Conservation (phyloP, 768 basidiomycete species). For the Tricholoma terreum region DNA sequence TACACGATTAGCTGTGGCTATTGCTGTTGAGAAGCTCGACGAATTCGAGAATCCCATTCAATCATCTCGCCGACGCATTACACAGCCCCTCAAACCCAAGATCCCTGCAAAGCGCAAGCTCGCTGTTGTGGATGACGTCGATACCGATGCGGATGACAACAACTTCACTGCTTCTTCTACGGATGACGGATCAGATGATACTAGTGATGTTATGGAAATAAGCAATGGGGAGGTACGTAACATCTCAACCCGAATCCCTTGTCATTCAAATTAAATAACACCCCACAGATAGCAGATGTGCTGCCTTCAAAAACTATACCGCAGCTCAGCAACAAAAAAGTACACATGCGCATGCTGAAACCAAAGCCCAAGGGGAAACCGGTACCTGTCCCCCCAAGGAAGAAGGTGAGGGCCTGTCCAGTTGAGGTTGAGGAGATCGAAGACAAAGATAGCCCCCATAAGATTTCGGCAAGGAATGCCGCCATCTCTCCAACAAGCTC, state of each 20-base stretch:
- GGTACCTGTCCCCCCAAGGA: not conserved
- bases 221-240: not conserved
- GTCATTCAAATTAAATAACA: not conserved
- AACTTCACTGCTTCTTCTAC: no score
- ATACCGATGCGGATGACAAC: no score
- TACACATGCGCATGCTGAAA: not conserved
- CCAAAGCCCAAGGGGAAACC: no score
- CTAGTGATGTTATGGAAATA: not conserved
- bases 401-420: not conserved
- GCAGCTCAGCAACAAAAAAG: not conserved
- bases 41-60: not conserved
- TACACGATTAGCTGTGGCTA: not conserved
- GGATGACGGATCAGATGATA: no score
- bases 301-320: slow-evolving; percentile 3
- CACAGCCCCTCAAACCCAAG: no score
- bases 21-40: not conserved
- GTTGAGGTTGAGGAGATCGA: not conserved
- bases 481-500: not conserved
- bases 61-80: not conserved
- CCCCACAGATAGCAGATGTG: not conserved
- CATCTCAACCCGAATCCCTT: not conserved
- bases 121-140: no score
- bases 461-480: not conserved
- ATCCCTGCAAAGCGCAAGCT: no score
- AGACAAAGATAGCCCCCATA: not conserved